Evolutionary conservation across 2,329 filamentous ascomycete genomes (phyloP).

Genomic region (Beauveria rudraprayagi): DNA sequence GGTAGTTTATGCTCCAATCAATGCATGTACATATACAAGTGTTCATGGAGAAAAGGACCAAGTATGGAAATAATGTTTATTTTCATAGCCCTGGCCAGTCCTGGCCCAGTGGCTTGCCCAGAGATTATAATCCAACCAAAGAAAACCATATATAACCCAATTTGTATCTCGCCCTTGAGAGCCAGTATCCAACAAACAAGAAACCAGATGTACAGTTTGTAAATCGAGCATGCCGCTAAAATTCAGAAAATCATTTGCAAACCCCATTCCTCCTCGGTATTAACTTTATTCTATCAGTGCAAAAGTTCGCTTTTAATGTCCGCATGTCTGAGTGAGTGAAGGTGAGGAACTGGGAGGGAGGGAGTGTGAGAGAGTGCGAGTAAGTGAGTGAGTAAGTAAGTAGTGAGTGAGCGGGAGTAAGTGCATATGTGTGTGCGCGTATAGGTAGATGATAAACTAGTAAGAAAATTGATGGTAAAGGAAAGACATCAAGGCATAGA

Average conservation of each 20-base stretch:
- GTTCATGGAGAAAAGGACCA: neutral
- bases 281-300: constrained; percentile 6
- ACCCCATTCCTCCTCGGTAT: neutral
- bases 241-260: neutral
- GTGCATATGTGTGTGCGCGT: neutral
- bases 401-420: no score
- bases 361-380: no score
- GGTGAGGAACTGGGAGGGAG: neutral
- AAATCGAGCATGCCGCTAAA: constrained; percentile 6
- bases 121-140: neutral
- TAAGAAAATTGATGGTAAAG: neutral
- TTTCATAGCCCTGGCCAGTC: neutral
- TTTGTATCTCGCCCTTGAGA: neutral
- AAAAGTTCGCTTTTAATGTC: constrained; percentile 2
- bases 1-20: neutral
- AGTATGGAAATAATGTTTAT: neutral
- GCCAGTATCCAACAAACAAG: neutral
- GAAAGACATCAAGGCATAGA: neutral
- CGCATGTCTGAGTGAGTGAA: neutral
- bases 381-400: no score
- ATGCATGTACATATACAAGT: neutral
- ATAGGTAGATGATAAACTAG: neutral
- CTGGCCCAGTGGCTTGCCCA: neutral
- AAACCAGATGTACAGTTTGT: constrained; percentile 8
- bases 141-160: constrained; percentile 6